Evolutionary conservation across 148 eudicot species (phyloP), one percentile per base, ranked within the genome.

Genomic region (Persicaria maculosa): DNA sequence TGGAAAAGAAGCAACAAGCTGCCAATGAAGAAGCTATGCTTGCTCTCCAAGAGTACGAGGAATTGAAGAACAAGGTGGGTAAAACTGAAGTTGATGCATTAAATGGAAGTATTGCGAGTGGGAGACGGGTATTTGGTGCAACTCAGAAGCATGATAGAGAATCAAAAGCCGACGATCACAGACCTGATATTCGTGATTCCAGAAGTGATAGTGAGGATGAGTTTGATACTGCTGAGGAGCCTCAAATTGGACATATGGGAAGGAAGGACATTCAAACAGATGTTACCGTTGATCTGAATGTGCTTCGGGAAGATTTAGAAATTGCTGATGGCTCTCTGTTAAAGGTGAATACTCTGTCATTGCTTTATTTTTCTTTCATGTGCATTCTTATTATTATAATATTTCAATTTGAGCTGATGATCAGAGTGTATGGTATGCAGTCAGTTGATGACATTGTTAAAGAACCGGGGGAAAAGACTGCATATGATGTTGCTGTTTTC

Each of bases 71-170:
- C 61, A 78, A 76, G 55, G 84, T 78, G 44, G 88, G 78, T 77
- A 74, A 79, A 73, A 84, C 16, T 59, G 81, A 74, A 31, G 76
- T 44, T 46, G 76, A 79, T 81, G 78, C 75, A 44, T 36, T 31
- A 61, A 80, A 84, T 59, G 77, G 19, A 50, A 83, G 74, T 76
- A 59, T 74, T 77, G 72, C 77, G 25, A 86, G 88, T 82, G 97
- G 97, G 70, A 86, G 92, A 80, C 84, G 88, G 76, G 91, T 89
- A 45, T 96, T 96, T 89, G 99, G 94, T 81, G 90, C 78, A 71
- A 71, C 81, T 50, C 76, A 80, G 72, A 85, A 82, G 72, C 84
- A 83, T 71, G 73, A 48, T 25, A 48, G 53, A 77, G 73, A 85
- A 83, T 68, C 85, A n/a, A 81, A 72, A 40, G 77, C 79, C 6